These are phyloP conservation scores for Mycena latifolia DNA, from an alignment of 768 basidiomycete species.

Conservation along the genomic window DNA sequence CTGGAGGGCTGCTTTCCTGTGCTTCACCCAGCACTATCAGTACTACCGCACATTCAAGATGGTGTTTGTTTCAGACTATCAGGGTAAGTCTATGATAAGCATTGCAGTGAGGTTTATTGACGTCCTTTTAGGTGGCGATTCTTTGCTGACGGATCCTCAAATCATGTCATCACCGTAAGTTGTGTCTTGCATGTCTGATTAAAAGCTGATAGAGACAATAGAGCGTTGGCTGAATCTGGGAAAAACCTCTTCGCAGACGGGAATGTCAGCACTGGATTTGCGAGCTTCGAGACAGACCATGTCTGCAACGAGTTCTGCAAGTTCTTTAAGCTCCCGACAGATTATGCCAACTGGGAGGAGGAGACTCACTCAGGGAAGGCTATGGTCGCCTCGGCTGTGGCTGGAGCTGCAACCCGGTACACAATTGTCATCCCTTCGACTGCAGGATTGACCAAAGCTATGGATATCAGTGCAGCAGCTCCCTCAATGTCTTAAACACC, in stretches of 20 bases:
- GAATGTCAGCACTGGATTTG: conserved; percentile 4
- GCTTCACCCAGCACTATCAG: conserved; percentile 41
- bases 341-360: too few species aligned
- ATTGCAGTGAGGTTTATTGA: too few species aligned
- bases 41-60: conserved; percentile 38
- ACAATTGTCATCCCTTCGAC: too few species aligned
- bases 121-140: conserved; percentile 28
- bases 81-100: conserved; percentile 31
- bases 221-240: background rate
- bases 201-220: too few species aligned
- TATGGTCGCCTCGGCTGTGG: too few species aligned
- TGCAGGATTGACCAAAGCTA: too few species aligned
- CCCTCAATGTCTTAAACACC: too few species aligned
- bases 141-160: conserved; percentile 39
- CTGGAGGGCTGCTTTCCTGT: conserved; percentile 29
- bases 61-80: conserved; percentile 43
- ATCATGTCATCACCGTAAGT: conserved; percentile 35
- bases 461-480: too few species aligned
- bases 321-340: conserved; percentile 7
- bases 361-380: too few species aligned
- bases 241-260: conserved; percentile 14
- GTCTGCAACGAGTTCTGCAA: conserved; percentile 13
- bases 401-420: too few species aligned
- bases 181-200: background rate
- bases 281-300: conserved; percentile 8